Base-by-base conservation (phyloP, 2,329 filamentous ascomycete genomes). In the Botryotinia globosa region DNA sequence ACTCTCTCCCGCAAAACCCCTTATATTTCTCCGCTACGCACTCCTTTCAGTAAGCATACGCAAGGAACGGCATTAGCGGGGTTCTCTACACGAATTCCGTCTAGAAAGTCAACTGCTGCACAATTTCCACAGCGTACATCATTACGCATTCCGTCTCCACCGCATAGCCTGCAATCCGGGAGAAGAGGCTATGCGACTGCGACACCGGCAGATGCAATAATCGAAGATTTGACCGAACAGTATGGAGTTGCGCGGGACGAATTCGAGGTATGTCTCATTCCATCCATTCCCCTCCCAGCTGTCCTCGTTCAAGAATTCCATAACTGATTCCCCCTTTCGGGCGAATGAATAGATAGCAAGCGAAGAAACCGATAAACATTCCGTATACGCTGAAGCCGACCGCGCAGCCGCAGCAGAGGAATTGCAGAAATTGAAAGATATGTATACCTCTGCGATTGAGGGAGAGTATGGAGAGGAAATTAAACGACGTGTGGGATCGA, bases 321-420 rank as follows among this genome's bases (percentile, higher is more conserved):
- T 1, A 18, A 29, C 64, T 66, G 37, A 65, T 45, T 14, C 4
- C 9, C 8, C 1, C 20, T 45, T 45, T 44, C 2, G 4, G 25
- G 1, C 9, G 2, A 54, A 16, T 18, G 2, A 25, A 54, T 5
- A 66, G 78, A 85, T 86, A 74, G 84, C 84, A 5, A 81, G 81
- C 0, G 84, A 85, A 71, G 84, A 83, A 74, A 85, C 84, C 1
- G 81, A 84, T 58, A 79, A 79, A 44, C 78, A 81, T 1, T 83
- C 83, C 3, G 82, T 84, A 71, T 85, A 85, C 77, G 84, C 83
- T 1, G 81, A 81, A 18, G 84, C 81, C 0, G 84, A 85, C 75
- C 81, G 84, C 5, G 82, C 82, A 51, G 83, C 83, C 6, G 83
- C 84, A 5, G 82, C 84, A 44, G 83, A 85, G 71, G 84, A 84